Evolutionary conservation across 192 early-diverging fungal species (phyloP).

Genomic region (Linnemannia schmuckeri): DNA sequence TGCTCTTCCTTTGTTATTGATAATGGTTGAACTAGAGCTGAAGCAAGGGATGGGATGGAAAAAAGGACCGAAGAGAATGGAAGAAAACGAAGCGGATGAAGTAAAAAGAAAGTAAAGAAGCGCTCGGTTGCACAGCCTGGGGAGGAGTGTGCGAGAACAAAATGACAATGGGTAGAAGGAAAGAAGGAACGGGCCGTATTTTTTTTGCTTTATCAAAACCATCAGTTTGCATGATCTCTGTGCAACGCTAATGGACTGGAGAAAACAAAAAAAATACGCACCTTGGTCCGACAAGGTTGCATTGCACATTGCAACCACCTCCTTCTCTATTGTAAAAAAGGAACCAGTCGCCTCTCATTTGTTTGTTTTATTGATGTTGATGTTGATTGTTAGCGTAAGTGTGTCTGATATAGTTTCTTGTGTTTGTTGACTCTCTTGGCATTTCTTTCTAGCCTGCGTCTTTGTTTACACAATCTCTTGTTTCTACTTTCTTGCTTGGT

Average conservation of each 20-base stretch:
- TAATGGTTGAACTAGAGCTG: too few species aligned
- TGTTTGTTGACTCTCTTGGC: neutral
- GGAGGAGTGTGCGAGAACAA: neutral
- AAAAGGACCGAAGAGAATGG: neutral
- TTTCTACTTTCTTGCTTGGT: too few species aligned
- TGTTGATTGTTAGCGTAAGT: neutral
- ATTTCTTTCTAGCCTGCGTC: too few species aligned
- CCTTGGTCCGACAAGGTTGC: neutral
- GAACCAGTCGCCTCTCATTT: neutral
- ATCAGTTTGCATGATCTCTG: conserved; percentile 33
- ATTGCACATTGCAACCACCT: neutral
- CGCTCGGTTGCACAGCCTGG: neutral
- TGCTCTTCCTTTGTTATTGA: neutral
- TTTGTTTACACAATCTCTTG: too few species aligned
- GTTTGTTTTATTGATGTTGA: neutral
- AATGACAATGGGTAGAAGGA: neutral
- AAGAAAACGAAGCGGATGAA: neutral
- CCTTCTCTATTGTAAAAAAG: neutral
- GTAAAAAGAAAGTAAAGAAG: neutral
- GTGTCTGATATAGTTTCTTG: neutral
- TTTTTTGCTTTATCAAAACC: conserved; percentile 14
- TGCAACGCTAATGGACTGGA: neutral
- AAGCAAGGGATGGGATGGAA: neutral
- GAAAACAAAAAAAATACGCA: neutral
- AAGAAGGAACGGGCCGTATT: neutral